phyloP scores from a whole-genome alignment of 805 yeast species.

The Ogataea glucozyma region DNA sequence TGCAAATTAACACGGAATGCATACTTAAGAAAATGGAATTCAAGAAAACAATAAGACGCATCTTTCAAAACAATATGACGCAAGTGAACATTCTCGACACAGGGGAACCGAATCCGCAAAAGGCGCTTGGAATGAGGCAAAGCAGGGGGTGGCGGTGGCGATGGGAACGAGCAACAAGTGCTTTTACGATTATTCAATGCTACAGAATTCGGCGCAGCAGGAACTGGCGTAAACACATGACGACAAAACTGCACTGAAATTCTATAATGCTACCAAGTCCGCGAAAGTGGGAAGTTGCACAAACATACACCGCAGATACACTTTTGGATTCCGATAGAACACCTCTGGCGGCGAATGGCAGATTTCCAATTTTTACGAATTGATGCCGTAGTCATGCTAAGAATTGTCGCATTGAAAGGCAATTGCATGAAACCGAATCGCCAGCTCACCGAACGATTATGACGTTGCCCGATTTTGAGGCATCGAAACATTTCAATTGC shows the following conservation, averaged over 20 bases:
- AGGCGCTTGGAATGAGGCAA: conserved; percentile 2
- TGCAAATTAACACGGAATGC: background rate
- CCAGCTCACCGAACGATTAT: background rate
- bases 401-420: background rate
- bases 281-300: background rate
- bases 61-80: background rate
- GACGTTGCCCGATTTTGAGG: too few species aligned
- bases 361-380: too few species aligned
- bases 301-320: background rate
- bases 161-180: background rate
- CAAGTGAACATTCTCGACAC: conserved; percentile 3
- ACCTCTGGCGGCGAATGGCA: too few species aligned
- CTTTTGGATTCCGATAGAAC: too few species aligned
- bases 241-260: background rate
- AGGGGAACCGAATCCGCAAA: background rate
- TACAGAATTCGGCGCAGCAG: too few species aligned
- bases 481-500: background rate
- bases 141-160: background rate
- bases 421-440: background rate
- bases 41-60: background rate
- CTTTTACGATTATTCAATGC: too few species aligned
- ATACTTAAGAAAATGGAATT: conserved; percentile 1
- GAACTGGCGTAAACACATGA: background rate
- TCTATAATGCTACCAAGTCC: background rate
- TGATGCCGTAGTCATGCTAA: background rate